These are phyloP conservation scores for Theileria orientalis DNA, from an alignment of 169 alveolate species.

Conservation along the genomic window DNA sequence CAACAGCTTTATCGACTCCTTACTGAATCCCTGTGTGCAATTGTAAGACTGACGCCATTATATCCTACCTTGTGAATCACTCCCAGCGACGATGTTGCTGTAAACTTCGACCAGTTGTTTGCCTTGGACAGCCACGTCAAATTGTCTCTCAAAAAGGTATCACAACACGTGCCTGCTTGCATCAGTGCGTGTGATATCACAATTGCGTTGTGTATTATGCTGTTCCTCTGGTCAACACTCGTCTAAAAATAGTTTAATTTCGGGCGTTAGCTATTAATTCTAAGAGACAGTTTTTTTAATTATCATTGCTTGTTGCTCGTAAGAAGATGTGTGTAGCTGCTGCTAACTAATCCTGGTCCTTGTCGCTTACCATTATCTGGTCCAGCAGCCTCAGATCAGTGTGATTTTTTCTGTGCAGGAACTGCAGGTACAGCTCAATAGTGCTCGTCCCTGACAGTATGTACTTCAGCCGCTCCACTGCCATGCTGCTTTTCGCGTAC, in stretches of 20 bases:
- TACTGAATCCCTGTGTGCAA: constrained; percentile 46
- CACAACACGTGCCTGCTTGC: constrained; percentile 95
- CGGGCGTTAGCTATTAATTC: neutral
- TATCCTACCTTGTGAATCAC: constrained; percentile 86
- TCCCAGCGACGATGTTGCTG: constrained; percentile 97
- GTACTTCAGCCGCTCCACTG: constrained; percentile 57
- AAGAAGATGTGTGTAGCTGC: no score
- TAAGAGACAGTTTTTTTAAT: neutral
- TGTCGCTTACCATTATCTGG: constrained; percentile 42
- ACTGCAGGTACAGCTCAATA: constrained; percentile 79
- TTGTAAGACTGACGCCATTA: constrained; percentile 7
- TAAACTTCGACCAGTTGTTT: constrained; percentile 93
- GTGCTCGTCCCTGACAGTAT: constrained; percentile 81
- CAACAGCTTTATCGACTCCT: constrained; percentile 50
- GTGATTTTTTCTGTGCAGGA: constrained; percentile 86
- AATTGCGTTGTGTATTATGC: constrained; percentile 88
- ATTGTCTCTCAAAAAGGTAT: constrained; percentile 90
- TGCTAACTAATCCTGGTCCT: no score
- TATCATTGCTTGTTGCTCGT: neutral
- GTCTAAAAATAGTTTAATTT: constrained; percentile 5
- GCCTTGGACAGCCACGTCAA: constrained; percentile 94
- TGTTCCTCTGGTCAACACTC: constrained; percentile 71
- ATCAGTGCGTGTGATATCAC: constrained; percentile 88
- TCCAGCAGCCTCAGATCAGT: constrained; percentile 84
- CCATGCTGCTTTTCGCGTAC: constrained; percentile 1